phyloP scores from a whole-genome alignment of 306 rosid species.

The Lablab purpureus region DNA sequence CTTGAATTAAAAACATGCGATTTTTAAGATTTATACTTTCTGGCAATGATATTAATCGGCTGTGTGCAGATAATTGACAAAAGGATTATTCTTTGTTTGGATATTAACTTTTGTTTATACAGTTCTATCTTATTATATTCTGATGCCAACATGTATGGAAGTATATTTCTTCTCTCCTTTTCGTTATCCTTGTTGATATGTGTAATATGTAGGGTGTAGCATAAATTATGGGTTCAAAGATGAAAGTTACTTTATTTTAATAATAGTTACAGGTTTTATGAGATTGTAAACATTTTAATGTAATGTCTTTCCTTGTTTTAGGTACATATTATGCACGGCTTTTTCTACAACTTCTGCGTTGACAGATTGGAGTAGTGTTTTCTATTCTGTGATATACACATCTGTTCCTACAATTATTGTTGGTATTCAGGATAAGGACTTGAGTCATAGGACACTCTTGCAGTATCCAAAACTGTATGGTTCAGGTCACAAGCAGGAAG shows the following conservation, averaged over 20 bases:
- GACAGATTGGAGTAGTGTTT: slow-evolving; percentile 99
- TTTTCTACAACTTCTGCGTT: slow-evolving; percentile 93
- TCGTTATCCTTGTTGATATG: slow-evolving; percentile 20
- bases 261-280: slow-evolving; percentile 32
- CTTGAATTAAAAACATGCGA: background rate
- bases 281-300: slow-evolving; percentile 35
- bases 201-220: slow-evolving; percentile 5
- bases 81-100: slow-evolving; percentile 3
- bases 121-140: slow-evolving; percentile 23
- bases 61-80: slow-evolving; percentile 22
- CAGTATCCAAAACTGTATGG: slow-evolving; percentile 85
- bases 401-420: slow-evolving; percentile 94
- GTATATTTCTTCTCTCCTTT: slow-evolving; percentile 17
- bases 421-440: slow-evolving; percentile 91
- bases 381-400: slow-evolving; percentile 92
- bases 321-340: slow-evolving; percentile 91
- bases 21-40: slow-evolving; percentile 17
- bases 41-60: slow-evolving; percentile 18
- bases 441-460: slow-evolving; percentile 79
- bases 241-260: slow-evolving; percentile 32
- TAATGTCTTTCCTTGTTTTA: slow-evolving; percentile 48
- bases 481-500: slow-evolving; percentile 88
- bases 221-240: slow-evolving; percentile 33
- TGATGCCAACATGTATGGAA: slow-evolving; percentile 33
- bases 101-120: background rate